Base-by-base conservation (phyloP, 495 filamentous ascomycete genomes). In the Podospora anserina region DNA sequence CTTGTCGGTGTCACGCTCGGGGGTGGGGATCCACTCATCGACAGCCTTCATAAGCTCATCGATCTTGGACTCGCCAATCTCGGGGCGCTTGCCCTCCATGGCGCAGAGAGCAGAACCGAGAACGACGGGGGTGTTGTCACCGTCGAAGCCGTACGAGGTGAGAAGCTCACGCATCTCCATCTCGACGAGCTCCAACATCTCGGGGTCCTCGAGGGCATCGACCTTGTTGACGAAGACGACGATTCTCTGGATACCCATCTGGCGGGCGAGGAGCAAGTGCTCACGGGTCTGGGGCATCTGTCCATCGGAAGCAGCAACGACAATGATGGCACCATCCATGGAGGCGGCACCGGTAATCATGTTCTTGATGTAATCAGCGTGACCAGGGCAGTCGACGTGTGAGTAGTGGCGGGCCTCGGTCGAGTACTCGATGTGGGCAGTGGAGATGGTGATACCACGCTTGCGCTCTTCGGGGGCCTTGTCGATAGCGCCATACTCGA, bases 301-400 rank as follows among this genome's bases (percentile, higher is more conserved):
- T 81, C 95, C 95, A 80, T 99, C 95, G 30, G 92, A 96, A 80
- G 95, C 95, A 78, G 95, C 96, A 75, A 98, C 96, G 68, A 99
- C 95, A 81, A 99, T 97, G 77, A 99, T 92, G 71, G 95, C 94
- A 78, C 95, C 94, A 74, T 97, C 94, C 94, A 97, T 97, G 85
- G 89, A 92, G 70, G 94, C 92, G 68, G 94, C 91, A 86, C 94
- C 94, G 72, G 94, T 97, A 80, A 97, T 97, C 94, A 97, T 97
- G 88, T 99, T 99, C 89, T 99, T 99, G 83, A 99, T 97, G 86
- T 98, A 99, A 92, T 99, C 95, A 78, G 95, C 95, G 88, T 99
- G 95, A 81, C 95, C 95, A 65, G 95, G 95, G 81, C 95, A 99
- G 88, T 99, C 95, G 84, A 99, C 95, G 88, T 99, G 95, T 75